Conservation (phyloP, 345 rosid genomes). For the Punica granatum region DNA sequence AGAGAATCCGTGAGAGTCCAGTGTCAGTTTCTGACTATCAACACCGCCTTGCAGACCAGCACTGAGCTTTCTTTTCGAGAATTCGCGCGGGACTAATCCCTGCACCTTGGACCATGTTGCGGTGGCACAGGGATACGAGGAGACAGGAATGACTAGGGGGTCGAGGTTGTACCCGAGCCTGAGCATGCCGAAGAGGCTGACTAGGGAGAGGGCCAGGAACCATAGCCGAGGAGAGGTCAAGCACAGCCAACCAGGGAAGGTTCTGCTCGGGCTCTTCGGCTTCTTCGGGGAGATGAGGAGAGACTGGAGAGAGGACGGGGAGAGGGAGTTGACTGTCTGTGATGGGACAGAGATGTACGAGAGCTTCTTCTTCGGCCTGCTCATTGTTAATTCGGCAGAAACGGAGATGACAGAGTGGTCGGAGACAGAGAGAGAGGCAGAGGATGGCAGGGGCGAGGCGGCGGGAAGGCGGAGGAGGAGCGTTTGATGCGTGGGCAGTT, state of each 20-base stretch:
- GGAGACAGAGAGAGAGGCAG: background rate
- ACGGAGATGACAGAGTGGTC: background rate
- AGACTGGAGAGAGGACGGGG: conserved; percentile 52
- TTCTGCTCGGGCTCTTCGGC: conserved; percentile 16
- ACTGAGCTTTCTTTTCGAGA: too few species aligned
- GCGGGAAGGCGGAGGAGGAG: background rate
- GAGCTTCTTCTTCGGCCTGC: conserved; percentile 26
- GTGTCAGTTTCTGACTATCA: background rate
- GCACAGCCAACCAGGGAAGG: conserved; percentile 12
- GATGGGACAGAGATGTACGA: conserved; percentile 55
- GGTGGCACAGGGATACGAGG: conserved; percentile 9
- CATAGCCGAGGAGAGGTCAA: conserved; percentile 33
- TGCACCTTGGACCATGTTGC: background rate
- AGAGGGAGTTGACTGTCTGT: conserved; percentile 39
- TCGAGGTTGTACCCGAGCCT: conserved; percentile 30
- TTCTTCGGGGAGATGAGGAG: conserved; percentile 58
- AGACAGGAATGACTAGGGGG: conserved; percentile 37
- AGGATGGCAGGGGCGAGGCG: background rate
- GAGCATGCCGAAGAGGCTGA: background rate
- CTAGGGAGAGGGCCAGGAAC: conserved; percentile 10
- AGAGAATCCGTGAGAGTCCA: background rate
- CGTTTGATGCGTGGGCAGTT: background rate
- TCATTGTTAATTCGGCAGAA: conserved; percentile 20
- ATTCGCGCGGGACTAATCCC: background rate
- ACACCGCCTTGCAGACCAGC: background rate